Evolutionary conservation across 495 filamentous ascomycete species (phyloP), one percentile per base, ranked within the genome.

Genomic region (Podospora fimiseda): DNA sequence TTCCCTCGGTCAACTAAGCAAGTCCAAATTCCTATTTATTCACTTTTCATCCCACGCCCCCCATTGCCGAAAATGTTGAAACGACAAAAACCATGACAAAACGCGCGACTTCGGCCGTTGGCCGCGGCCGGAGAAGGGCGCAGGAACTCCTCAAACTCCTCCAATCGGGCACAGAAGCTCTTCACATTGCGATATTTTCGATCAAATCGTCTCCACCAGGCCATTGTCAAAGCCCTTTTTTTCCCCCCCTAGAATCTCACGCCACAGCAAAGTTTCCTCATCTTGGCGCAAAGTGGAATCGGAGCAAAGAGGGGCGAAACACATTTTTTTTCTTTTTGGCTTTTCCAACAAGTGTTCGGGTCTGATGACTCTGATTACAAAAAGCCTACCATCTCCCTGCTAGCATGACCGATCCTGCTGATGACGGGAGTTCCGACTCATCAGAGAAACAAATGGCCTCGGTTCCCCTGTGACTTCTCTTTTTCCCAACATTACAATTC

Each of bases 291-390:
- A 8, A 24, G 6, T 33, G 20, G 20, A 24, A 46, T 2, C 7
- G 48, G 42, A 30, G n/a, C 14, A 43, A 30, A 46, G 30, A 14
- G 50, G 43, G 53, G 50, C 48, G 43, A 57, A 52, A 47, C 46
- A 45, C 52, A 6, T n/a, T 33, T 33, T 33, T 33, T 33, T 33
- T 33, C 11, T 11, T 33, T 33, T 33, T 33, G 6, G 5, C 27
- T 6, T 33, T 33, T 33, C 27, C 11, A 5, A 5, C 27, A 33
- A 33, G 14, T 9, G 21, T 36, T 21, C 19, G 36, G n/a, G 24
- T 39, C 33, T 52, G 39, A 50, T 9, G 21, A 27, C 27, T 45
- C 6, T 46, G 53, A 47, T 57, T 43, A 57, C 55, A 57, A 57
- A 57, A 45, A 38, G 38, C 50, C 38, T 36, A 49, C 27, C 55